These are phyloP conservation scores for Mucor sp. DNA, from an alignment of 371 early-diverging fungal species.

Conservation along the genomic window DNA sequence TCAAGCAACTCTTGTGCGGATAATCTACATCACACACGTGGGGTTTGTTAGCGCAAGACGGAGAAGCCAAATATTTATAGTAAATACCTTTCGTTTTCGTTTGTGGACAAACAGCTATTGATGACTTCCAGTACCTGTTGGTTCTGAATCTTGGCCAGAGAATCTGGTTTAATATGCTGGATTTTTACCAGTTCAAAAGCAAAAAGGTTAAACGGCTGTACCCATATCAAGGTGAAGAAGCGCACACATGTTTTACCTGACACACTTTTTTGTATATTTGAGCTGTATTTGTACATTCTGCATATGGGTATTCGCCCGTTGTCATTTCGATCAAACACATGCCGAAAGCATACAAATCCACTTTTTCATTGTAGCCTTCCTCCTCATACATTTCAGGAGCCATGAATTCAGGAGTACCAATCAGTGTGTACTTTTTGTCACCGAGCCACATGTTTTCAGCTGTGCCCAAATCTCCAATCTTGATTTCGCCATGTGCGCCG, in stretches of 20 bases:
- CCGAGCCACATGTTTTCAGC: slow-evolving; percentile 67
- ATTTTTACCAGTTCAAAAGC: slow-evolving; percentile 11
- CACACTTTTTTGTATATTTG: slow-evolving; percentile 85
- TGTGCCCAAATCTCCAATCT: slow-evolving; percentile 93
- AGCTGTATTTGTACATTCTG: slow-evolving; percentile 84
- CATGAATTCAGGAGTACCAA: slow-evolving; percentile 51
- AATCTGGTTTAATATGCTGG: slow-evolving; percentile 86
- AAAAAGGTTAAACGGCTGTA: not conserved
- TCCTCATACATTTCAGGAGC: slow-evolving; percentile 68
- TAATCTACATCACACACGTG: slow-evolving; percentile 36
- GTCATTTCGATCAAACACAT: slow-evolving; percentile 90
- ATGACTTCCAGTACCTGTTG: slow-evolving; percentile 79
- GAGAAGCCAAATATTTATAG: not conserved
- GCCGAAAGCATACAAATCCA: slow-evolving; percentile 93
- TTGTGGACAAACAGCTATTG: slow-evolving; percentile 69
- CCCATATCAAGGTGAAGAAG: not conserved
- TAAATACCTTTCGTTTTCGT: slow-evolving; percentile 64
- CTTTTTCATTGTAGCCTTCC: slow-evolving; percentile 84
- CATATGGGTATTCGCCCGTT: slow-evolving; percentile 88
- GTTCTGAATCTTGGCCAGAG: slow-evolving; percentile 68
- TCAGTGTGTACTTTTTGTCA: slow-evolving; percentile 80
- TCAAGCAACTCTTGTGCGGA: slow-evolving; percentile 78
- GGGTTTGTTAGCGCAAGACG: not conserved
- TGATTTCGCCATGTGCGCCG: slow-evolving; percentile 84
- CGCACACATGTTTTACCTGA: slow-evolving; percentile 37